Conservation (phyloP, 2,329 filamentous ascomycete species). For the Aspergillus neotritici region DNA sequence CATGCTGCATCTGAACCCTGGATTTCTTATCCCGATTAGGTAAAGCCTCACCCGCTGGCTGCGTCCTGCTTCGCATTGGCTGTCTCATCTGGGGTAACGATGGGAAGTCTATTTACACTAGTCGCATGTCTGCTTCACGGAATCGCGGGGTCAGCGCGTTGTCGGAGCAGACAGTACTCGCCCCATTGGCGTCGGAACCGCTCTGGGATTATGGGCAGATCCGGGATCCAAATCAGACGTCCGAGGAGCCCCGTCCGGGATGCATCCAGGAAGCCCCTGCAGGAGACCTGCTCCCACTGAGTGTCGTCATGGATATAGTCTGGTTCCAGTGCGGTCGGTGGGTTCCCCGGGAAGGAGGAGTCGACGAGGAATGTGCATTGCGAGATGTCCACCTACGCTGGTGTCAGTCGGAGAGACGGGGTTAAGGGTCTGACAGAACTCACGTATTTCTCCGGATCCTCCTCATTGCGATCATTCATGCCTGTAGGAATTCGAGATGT, state of each 20-base stretch:
- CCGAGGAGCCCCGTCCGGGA: conserved; percentile 66
- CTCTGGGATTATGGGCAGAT: conserved; percentile 62
- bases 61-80: too few species aligned
- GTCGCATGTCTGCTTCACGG: background rate
- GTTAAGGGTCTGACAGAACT: conserved; percentile 22
- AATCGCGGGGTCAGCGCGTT: conserved; percentile 33
- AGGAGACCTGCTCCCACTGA: conserved; percentile 74
- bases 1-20: conserved; percentile 14
- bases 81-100: background rate
- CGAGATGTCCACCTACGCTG: conserved; percentile 57
- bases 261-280: conserved; percentile 74
- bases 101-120: conserved; percentile 7
- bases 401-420: conserved; percentile 7
- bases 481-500: conserved; percentile 75
- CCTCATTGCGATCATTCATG: conserved; percentile 87
- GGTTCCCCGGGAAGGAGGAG: conserved; percentile 63
- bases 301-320: conserved; percentile 67
- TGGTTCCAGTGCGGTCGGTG: conserved; percentile 65
- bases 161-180: conserved; percentile 73
- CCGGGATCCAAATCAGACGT: conserved; percentile 76
- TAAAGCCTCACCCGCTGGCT: too few species aligned
- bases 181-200: conserved; percentile 74
- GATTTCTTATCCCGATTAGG: conserved; percentile 36
- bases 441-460: conserved; percentile 82
- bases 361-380: conserved; percentile 83